These are phyloP conservation scores for Falciphora oryzae DNA, from an alignment of 2,329 filamentous ascomycete genomes.

Conservation along the genomic window DNA sequence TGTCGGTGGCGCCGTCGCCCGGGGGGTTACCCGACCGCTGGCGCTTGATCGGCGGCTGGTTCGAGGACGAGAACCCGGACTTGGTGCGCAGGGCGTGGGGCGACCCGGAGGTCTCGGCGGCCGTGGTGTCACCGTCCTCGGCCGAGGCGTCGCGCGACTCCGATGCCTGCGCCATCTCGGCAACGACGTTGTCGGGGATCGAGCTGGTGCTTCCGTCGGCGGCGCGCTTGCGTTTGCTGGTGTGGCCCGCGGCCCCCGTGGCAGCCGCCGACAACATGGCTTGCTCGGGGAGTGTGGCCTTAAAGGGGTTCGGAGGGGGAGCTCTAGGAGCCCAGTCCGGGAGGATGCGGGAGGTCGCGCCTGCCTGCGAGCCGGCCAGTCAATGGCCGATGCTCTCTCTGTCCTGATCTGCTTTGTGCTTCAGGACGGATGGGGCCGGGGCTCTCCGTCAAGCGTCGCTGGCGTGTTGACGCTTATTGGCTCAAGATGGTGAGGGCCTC, in stretches of 20 bases:
- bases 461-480: background rate
- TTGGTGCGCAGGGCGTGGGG: slow-evolving; percentile 46
- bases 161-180: slow-evolving; percentile 51
- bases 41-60: slow-evolving; percentile 67
- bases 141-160: slow-evolving; percentile 78
- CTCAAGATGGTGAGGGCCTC: background rate
- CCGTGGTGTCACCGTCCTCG: slow-evolving; percentile 72
- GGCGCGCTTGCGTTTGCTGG: slow-evolving; percentile 77
- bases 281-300: background rate
- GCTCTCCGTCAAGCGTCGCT: background rate
- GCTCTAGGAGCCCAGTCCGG: too few species aligned
- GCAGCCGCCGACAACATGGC: slow-evolving; percentile 47
- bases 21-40: slow-evolving; percentile 49
- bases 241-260: slow-evolving; percentile 43
- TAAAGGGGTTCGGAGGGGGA: background rate
- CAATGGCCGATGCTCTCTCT: background rate
- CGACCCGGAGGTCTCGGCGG: slow-evolving; percentile 48
- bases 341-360: background rate
- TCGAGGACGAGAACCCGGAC: slow-evolving; percentile 38
- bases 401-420: background rate
- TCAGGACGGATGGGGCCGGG: background rate
- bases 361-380: background rate
- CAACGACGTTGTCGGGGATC: slow-evolving; percentile 30
- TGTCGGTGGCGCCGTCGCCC: slow-evolving; percentile 46
- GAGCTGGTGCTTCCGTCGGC: slow-evolving; percentile 33